Conservation (phyloP, 139 green algal genomes). For the Pycnococcus provasolii region DNA sequence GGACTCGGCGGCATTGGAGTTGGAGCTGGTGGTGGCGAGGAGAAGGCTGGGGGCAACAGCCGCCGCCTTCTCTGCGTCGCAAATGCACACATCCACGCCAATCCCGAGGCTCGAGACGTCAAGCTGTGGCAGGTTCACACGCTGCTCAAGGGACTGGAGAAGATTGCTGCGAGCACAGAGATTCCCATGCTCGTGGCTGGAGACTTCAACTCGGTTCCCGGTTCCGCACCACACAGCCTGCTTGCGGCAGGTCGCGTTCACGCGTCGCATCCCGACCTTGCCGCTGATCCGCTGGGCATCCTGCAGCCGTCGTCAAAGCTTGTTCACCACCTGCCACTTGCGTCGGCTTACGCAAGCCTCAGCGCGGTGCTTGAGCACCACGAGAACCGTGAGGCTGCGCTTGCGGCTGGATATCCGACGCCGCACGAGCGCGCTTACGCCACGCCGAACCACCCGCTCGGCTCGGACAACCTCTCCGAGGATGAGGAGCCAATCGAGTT, state of each 20-base stretch:
- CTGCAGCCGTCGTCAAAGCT: conserved; percentile 60
- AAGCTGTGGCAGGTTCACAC: conserved; percentile 99
- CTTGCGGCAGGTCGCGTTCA: conserved; percentile 66
- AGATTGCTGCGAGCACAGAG: conserved; percentile 76
- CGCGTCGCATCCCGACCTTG: conserved; percentile 57
- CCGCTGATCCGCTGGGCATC: conserved; percentile 67
- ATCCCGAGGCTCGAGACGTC: conserved; percentile 91
- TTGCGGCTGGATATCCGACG: too few relatives aligned
- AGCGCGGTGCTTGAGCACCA: background rate
- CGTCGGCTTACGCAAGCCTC: conserved; percentile 26
- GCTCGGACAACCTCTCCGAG: too few relatives aligned
- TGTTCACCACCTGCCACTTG: conserved; percentile 44
- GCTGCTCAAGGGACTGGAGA: conserved; percentile 96
- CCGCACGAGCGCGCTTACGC: too few relatives aligned
- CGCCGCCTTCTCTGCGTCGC: conserved; percentile 92
- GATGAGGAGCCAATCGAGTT: too few relatives aligned
- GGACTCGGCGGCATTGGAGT: background rate
- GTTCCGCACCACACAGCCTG: conserved; percentile 76
- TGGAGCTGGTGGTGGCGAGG: background rate
- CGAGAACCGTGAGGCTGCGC: background rate
- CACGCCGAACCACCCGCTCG: too few relatives aligned
- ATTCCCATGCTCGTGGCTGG: conserved; percentile 63
- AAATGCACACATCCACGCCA: conserved; percentile 99
- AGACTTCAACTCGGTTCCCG: conserved; percentile 89
- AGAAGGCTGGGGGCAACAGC: background rate